phyloP scores from a whole-genome alignment of 352 stramenopile species.

The Thraustochytrium sp. region DNA sequence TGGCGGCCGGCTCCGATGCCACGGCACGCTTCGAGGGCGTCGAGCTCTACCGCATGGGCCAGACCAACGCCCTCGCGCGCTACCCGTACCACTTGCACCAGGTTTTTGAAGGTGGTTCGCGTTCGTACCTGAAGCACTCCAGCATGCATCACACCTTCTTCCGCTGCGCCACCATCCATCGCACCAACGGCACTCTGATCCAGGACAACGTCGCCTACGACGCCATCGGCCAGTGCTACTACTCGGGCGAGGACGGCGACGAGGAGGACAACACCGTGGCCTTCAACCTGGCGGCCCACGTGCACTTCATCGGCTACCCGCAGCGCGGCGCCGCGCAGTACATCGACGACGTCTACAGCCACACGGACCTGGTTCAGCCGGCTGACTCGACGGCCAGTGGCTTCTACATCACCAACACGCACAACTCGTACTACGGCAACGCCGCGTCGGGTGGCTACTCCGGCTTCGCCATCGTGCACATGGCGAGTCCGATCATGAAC shows the following conservation, averaged over 20 bases:
- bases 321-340: not conserved
- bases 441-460: slow-evolving; percentile 54
- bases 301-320: slow-evolving; percentile 50
- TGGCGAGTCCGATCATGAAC: slow-evolving; percentile 45
- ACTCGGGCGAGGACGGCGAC: slow-evolving; percentile 53
- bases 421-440: slow-evolving; percentile 52
- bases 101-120: slow-evolving; percentile 39
- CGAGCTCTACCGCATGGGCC: slow-evolving; percentile 53
- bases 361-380: slow-evolving; percentile 45
- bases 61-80: slow-evolving; percentile 51
- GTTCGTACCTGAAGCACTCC: slow-evolving; percentile 51
- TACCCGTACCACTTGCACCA: slow-evolving; percentile 56
- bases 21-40: slow-evolving; percentile 49
- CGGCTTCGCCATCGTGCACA: slow-evolving; percentile 51
- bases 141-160: slow-evolving; percentile 51
- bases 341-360: not conserved
- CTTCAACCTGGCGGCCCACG: slow-evolving; percentile 56
- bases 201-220: slow-evolving; percentile 56
- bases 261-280: slow-evolving; percentile 54
- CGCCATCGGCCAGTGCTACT: slow-evolving; percentile 54
- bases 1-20: slow-evolving; percentile 39
- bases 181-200: slow-evolving; percentile 50
- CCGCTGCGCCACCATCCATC: slow-evolving; percentile 53
- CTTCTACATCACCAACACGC: slow-evolving; percentile 57
- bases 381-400: slow-evolving; percentile 53